These are phyloP conservation scores for Turritis glabra DNA, from an alignment of 345 rosid genomes.

Conservation along the genomic window DNA sequence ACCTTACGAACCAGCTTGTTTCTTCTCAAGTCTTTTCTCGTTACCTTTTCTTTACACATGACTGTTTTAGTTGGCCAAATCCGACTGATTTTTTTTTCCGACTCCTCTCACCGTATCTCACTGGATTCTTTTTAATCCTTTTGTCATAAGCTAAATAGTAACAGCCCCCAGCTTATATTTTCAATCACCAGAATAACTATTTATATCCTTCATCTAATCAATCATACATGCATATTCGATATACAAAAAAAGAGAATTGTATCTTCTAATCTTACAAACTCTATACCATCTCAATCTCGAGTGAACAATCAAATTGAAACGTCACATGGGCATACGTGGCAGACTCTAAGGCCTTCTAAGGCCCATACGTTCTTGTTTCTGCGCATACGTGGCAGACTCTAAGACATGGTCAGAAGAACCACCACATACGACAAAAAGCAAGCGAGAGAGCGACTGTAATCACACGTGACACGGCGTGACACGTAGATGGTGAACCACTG, in stretches of 20 bases:
- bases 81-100: too few species aligned
- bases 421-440: constrained; percentile 42
- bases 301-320: neutral
- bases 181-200: too few species aligned
- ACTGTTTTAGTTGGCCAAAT: too few species aligned
- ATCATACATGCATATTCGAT: neutral
- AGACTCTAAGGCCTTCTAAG: too few species aligned
- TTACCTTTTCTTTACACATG: too few species aligned
- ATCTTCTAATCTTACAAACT: neutral
- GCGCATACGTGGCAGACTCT: neutral
- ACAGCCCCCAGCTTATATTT: too few species aligned
- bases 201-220: too few species aligned
- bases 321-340: constrained; percentile 4
- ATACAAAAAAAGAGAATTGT: neutral
- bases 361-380: neutral
- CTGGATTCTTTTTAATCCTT: too few species aligned
- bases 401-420: constrained; percentile 31
- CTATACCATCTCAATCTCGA: neutral
- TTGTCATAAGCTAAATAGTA: too few species aligned
- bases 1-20: too few species aligned
- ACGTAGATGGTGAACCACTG: constrained; percentile 40
- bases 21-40: too few species aligned
- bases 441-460: constrained; percentile 12
- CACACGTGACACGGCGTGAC: constrained; percentile 12
- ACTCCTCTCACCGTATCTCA: too few species aligned